phyloP scores from a whole-genome alignment of 129 eudicot genomes.

The Oenanthe sinensis region DNA sequence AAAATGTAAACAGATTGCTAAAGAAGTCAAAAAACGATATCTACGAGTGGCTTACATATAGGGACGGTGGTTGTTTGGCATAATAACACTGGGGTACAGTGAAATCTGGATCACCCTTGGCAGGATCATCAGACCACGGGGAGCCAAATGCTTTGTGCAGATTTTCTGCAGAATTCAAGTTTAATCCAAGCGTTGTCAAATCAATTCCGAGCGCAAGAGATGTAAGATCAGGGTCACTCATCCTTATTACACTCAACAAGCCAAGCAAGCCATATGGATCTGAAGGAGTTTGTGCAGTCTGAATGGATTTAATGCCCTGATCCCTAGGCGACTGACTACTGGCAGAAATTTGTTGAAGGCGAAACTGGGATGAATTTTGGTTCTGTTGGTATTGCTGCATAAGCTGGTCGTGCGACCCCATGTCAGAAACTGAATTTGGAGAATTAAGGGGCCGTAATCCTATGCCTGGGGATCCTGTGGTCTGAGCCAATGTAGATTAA shows the following conservation, averaged over 20 bases:
- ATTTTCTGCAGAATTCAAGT: conserved; percentile 76
- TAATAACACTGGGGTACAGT: conserved; percentile 71
- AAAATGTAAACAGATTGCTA: neutral
- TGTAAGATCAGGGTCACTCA: conserved; percentile 86
- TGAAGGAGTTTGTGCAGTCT: conserved; percentile 44
- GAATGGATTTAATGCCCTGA: conserved; percentile 53
- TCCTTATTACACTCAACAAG: conserved; percentile 74
- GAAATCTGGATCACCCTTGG: conserved; percentile 75
- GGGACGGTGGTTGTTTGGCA: conserved; percentile 64
- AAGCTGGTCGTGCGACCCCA: conserved; percentile 78
- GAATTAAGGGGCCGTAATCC: conserved; percentile 70
- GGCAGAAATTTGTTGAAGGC: conserved; percentile 52
- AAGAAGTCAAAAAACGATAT: neutral
- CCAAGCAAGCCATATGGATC: conserved; percentile 87
- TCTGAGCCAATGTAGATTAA: conserved; percentile 32
- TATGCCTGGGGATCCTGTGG: conserved; percentile 58
- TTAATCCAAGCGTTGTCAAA: conserved; percentile 73
- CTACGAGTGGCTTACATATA: conserved; percentile 37
- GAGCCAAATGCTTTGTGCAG: conserved; percentile 76
- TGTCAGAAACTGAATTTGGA: conserved; percentile 45
- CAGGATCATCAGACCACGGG: conserved; percentile 93
- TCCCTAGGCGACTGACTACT: conserved; percentile 56
- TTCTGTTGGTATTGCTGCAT: conserved; percentile 83
- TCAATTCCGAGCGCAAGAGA: conserved; percentile 89
- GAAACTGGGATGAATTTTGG: conserved; percentile 67